Evolutionary conservation across 345 rosid genomes (phyloP), one percentile per base, ranked within the genome.

Genomic region (Eutrema japonicum): DNA sequence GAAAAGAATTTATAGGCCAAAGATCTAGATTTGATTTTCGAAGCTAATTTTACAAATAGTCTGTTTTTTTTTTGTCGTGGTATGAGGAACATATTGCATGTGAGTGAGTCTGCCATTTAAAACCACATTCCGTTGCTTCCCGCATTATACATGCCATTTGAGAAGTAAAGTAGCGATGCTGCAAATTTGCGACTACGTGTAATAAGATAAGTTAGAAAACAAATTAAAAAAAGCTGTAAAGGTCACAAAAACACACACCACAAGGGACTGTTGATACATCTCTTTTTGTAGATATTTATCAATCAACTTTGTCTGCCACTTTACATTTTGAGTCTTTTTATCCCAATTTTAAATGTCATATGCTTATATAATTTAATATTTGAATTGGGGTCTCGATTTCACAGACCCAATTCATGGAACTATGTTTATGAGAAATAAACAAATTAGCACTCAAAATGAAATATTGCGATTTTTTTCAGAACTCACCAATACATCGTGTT

Each of bases 271-370:
- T 64, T 65, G n/a, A 62, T 70, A 29, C 7, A 36, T 57, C 53
- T 46, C 49, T 32, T 50, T 66, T 57, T 3, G 54, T 47, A 56
- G 36, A 73, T 56, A 1, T 9, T 11, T 32, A 63, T 72, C 77
- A 58, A 22, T 74, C 78, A 66, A 45, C 38, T 38, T 74, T 66
- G 72, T 74, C 78, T 66, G 78, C 78, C 78, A 74, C 67, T 72
- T 58, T 6, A 10, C 1, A 18, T 58, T 16, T 37, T 5, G n/a
- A 36, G 30, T 57, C n/a, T 52, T 10, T 11, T 3, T 40, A 3
- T 65, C 72, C 47, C 49, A 29, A 38, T 73, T 66, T 66, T 27
- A 46, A 26, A 48, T 66, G 36, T 32, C 61, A 71, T 27, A 18
- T 18, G 22, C 22, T 18, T 18, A 18, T 3, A 37, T 22, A 29